These are phyloP conservation scores for Ceratocystis variospora DNA, from an alignment of 2,329 filamentous ascomycete genomes.

Conservation along the genomic window DNA sequence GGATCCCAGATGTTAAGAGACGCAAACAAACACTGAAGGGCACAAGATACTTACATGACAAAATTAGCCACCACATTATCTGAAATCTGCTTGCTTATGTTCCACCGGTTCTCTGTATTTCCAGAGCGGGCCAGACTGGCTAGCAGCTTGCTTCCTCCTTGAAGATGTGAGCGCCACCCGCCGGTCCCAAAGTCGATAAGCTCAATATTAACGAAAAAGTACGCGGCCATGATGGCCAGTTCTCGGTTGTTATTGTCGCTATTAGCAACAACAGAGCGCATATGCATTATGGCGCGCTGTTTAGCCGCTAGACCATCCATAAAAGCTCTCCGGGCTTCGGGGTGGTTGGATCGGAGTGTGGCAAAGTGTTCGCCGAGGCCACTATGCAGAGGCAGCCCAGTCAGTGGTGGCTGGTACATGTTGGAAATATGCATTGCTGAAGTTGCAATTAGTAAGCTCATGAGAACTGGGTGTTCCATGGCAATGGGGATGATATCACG, in stretches of 20 bases:
- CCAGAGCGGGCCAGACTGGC: slow-evolving; percentile 26
- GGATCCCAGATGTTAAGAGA: no score
- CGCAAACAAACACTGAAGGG: neutral
- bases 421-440: slow-evolving; percentile 39
- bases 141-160: slow-evolving; percentile 33
- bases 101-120: slow-evolving; percentile 22
- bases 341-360: slow-evolving; percentile 28
- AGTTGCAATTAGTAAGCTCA: slow-evolving; percentile 36
- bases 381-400: slow-evolving; percentile 25
- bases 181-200: slow-evolving; percentile 36
- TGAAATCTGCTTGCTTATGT: slow-evolving; percentile 24
- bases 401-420: slow-evolving; percentile 27
- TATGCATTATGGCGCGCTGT: slow-evolving; percentile 33
- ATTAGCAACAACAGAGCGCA: slow-evolving; percentile 30
- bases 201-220: slow-evolving; percentile 40
- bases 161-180: slow-evolving; percentile 35
- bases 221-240: slow-evolving; percentile 34
- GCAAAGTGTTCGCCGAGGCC: slow-evolving; percentile 29
- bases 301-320: slow-evolving; percentile 36
- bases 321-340: slow-evolving; percentile 29
- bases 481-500: slow-evolving; percentile 36
- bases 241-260: slow-evolving; percentile 32
- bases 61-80: slow-evolving; percentile 37
- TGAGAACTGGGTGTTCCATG: slow-evolving; percentile 32
- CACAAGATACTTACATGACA: slow-evolving; percentile 29